Evolutionary conservation across 805 yeast species (phyloP), one percentile per base, ranked within the genome.

Genomic region (Ogataea methanolica): DNA sequence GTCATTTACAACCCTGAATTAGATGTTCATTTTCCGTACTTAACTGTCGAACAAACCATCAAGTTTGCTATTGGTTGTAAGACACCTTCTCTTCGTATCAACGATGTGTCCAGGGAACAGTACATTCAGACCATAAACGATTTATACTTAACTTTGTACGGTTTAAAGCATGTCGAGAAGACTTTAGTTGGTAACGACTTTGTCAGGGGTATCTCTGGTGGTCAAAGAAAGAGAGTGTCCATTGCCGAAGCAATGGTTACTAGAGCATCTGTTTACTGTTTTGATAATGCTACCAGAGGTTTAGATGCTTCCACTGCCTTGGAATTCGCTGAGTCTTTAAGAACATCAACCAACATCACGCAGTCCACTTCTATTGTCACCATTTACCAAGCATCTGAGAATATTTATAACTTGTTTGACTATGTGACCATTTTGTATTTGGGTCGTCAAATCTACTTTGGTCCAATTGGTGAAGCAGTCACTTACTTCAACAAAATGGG

Each of bases 271-370:
- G 71, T 84, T 43, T 82, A 77, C 53, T 80, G 86, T 65, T 83
- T 87, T 80, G 91, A 87, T 70, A 88, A 88, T 60, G 85, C 92
- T 6, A 88, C 96, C 6, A 79, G 94, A 70, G 96, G 96, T 57
- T 73, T 88, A 50, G 96, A 87, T 67, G 76, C 94, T 4, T 85
- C 94, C 11, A 86, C 94, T 39, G 95, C 96, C 3, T 71, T 84
- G 53, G 91, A 85, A 61, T 87, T 80, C 58, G 73, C 85, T 37
- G 72, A 79, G 51, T 83, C 88, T 19, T 71, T 87, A 51, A 80
- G 85, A 57, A 75, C 52, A 26, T 39, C 54, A 2, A 47, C 62
- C 3, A 42, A 44, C 16, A 39, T 52, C n/a, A 41, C 49, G 4
- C 35, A 48, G 5, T 44, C 49, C 42, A 44, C 55, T 2, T 50